Conservation (phyloP, 2,329 filamentous ascomycete species). For the Penicillium hesseltinei region DNA sequence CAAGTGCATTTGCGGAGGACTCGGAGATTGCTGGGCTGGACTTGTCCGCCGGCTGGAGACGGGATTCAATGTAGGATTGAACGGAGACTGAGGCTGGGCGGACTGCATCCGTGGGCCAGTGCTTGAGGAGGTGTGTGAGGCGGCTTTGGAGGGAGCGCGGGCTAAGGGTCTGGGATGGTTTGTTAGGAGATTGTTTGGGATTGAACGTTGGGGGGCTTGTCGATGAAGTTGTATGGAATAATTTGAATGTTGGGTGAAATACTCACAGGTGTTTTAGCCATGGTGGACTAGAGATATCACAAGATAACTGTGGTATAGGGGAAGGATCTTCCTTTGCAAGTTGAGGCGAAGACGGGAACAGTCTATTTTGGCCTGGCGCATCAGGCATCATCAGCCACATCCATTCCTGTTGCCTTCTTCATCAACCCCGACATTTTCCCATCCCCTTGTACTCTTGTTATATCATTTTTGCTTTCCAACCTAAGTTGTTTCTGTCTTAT, state of each 20-base stretch:
- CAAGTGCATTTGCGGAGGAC: conserved; percentile 56
- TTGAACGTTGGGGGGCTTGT: background rate
- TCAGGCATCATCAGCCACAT: conserved; percentile 22
- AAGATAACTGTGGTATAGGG: background rate
- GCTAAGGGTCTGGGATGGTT: conserved; percentile 22
- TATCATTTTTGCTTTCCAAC: conserved; percentile 14
- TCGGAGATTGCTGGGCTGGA: conserved; percentile 27
- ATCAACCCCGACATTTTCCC: conserved; percentile 21
- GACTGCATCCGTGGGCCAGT: conserved; percentile 47
- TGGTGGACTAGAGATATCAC: conserved; percentile 12
- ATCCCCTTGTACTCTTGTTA: conserved; percentile 19
- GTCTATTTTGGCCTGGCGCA: conserved; percentile 10
- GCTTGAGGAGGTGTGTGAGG: conserved; percentile 43
- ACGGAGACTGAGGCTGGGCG: conserved; percentile 47
- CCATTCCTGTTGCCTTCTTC: conserved; percentile 24
- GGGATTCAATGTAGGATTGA: conserved; percentile 41
- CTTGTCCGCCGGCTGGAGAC: conserved; percentile 24
- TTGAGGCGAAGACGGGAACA: conserved; percentile 9
- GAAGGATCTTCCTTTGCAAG: background rate
- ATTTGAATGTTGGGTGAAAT: background rate
- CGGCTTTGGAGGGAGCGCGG: conserved; percentile 34
- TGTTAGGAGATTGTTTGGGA: conserved; percentile 6
- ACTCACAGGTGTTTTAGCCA: conserved; percentile 27
- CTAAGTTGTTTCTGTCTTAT: conserved; percentile 12
- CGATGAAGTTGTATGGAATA: background rate